phyloP scores from a whole-genome alignment of 345 rosid species.

The Cardamine chenopodiifolia region DNA sequence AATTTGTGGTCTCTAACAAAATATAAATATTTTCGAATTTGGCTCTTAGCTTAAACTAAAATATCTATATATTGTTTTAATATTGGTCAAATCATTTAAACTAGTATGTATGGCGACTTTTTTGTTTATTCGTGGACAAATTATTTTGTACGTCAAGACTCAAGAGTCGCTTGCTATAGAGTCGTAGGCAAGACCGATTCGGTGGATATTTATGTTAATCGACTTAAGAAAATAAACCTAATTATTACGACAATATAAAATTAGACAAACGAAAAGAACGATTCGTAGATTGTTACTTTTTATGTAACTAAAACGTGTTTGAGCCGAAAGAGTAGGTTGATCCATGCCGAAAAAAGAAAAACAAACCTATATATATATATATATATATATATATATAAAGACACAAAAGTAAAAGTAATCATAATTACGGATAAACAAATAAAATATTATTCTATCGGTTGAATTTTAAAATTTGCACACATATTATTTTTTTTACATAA shows the following conservation, averaged over 20 bases:
- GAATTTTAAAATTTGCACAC: no score
- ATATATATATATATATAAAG: no score
- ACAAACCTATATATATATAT: neutral
- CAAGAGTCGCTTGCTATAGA: neutral
- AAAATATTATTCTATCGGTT: no score
- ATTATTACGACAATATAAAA: neutral
- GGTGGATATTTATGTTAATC: conserved; percentile 6
- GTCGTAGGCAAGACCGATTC: conserved; percentile 22
- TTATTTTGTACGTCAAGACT: conserved; percentile 21
- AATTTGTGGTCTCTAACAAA: conserved; percentile 27
- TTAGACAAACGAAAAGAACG: conserved; percentile 23
- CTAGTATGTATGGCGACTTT: conserved; percentile 30
- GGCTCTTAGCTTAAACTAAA: conserved; percentile 19
- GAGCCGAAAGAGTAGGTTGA: conserved; percentile 25
- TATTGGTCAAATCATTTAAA: conserved; percentile 30
- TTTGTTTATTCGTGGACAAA: conserved; percentile 26
- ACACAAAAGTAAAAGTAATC: neutral
- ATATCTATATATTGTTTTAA: neutral
- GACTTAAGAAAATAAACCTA: neutral
- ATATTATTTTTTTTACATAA: no score
- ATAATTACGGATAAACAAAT: neutral
- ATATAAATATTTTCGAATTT: neutral
- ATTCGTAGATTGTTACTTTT: neutral
- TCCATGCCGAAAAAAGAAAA: neutral
- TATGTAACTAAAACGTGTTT: conserved; percentile 15